Evolutionary conservation across 352 stramenopile genomes (phyloP).

Genomic region (Phytopythium ostracodes): DNA sequence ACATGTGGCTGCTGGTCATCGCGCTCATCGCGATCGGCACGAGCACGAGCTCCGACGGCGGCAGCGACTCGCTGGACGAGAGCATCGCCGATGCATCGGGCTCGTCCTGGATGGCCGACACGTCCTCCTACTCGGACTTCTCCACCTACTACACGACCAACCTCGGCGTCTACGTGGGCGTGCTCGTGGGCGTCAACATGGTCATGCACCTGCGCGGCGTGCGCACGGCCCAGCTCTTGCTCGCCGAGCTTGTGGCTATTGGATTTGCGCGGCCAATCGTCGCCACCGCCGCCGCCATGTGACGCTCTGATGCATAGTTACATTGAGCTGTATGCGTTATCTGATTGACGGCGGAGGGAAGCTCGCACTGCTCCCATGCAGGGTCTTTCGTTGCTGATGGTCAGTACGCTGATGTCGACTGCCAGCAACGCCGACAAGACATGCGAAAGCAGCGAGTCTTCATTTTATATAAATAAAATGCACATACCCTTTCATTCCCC

Average conservation of each 20-base stretch:
- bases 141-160: constrained; percentile 36
- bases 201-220: constrained; percentile 58
- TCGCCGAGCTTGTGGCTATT: constrained; percentile 26
- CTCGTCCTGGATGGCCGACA: constrained; percentile 5
- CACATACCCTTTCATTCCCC: too few species aligned
- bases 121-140: constrained; percentile 8
- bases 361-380: too few species aligned
- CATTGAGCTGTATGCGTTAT: too few species aligned
- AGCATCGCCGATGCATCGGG: background rate
- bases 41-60: constrained; percentile 13
- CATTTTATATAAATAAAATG: too few species aligned
- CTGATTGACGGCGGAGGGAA: too few species aligned
- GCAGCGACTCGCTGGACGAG: background rate
- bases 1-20: constrained; percentile 57
- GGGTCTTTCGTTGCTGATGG: too few species aligned
- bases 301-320: background rate
- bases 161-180: constrained; percentile 36
- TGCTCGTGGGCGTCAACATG: constrained; percentile 52
- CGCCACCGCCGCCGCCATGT: background rate
- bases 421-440: too few species aligned
- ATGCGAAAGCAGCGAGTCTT: too few species aligned
- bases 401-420: too few species aligned
- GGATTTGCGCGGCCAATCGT: constrained; percentile 5
- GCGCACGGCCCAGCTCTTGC: constrained; percentile 24
- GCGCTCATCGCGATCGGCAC: constrained; percentile 29